Evolutionary conservation across 1,139 yeast genomes (phyloP).

Genomic region (Zygoascus meyerae): DNA sequence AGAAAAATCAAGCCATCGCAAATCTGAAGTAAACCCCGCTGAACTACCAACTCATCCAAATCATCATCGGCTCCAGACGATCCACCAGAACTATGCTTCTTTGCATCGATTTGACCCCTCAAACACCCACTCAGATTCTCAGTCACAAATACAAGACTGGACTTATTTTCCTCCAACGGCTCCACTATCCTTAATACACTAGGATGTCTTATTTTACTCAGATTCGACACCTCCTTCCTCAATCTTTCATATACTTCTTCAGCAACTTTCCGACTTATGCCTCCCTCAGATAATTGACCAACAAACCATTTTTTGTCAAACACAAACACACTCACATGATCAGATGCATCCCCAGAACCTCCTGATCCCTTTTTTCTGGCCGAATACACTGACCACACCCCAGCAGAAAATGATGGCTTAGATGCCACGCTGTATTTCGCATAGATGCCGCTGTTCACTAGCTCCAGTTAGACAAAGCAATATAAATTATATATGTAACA

Average conservation of each 20-base stretch:
- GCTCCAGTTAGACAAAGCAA: background rate
- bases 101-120: slow-evolving; percentile 37
- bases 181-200: slow-evolving; percentile 75
- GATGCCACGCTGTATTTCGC: slow-evolving; percentile 68
- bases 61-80: slow-evolving; percentile 30
- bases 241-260: slow-evolving; percentile 46
- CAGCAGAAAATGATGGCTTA: slow-evolving; percentile 67
- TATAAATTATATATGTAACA: background rate
- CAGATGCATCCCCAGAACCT: slow-evolving; percentile 8
- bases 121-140: slow-evolving; percentile 61
- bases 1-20: slow-evolving; percentile 76
- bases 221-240: slow-evolving; percentile 55
- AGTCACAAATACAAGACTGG: slow-evolving; percentile 75
- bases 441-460: slow-evolving; percentile 42
- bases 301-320: slow-evolving; percentile 81
- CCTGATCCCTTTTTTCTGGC: slow-evolving; percentile 53
- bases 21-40: slow-evolving; percentile 77
- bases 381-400: slow-evolving; percentile 82
- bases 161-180: slow-evolving; percentile 81
- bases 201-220: slow-evolving; percentile 84
- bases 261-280: slow-evolving; percentile 35
- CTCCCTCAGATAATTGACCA: slow-evolving; percentile 46
- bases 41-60: slow-evolving; percentile 64
- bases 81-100: slow-evolving; percentile 12
- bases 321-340: slow-evolving; percentile 68